These are phyloP conservation scores for Candida pini DNA, from an alignment of 805 yeast species.

Conservation along the genomic window DNA sequence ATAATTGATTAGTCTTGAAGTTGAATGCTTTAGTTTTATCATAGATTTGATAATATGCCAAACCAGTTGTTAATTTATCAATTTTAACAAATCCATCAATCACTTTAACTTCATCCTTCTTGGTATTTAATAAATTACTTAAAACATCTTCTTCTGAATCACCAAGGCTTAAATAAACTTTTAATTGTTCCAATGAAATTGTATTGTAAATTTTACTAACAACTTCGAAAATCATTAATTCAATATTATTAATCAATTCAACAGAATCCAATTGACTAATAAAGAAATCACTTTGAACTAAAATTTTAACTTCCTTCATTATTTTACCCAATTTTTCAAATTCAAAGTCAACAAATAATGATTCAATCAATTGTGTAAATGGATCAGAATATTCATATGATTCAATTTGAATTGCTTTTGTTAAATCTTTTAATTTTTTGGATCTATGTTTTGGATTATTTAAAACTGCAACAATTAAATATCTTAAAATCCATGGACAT, in stretches of 20 bases:
- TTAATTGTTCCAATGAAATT: slow-evolving; percentile 17
- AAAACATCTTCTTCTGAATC: slow-evolving; percentile 24
- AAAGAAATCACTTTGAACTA: slow-evolving; percentile 55
- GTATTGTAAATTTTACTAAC: slow-evolving; percentile 22
- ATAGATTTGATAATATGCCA: slow-evolving; percentile 62
- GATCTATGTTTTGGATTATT: slow-evolving; percentile 33
- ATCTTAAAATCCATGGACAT: slow-evolving; percentile 67
- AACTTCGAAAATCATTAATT: slow-evolving; percentile 18
- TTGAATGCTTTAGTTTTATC: slow-evolving; percentile 64
- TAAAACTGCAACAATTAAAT: slow-evolving; percentile 56
- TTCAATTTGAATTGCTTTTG: slow-evolving; percentile 55
- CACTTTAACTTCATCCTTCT: slow-evolving; percentile 33
- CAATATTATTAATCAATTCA: slow-evolving; percentile 19
- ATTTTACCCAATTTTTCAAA: slow-evolving; percentile 46
- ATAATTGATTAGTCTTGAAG: slow-evolving; percentile 53
- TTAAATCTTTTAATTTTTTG: slow-evolving; percentile 52
- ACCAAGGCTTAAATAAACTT: slow-evolving; percentile 10
- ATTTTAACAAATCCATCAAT: slow-evolving; percentile 43
- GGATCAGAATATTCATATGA: slow-evolving; percentile 63
- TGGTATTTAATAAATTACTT: slow-evolving; percentile 3
- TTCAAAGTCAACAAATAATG: slow-evolving; percentile 54
- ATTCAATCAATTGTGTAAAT: slow-evolving; percentile 49
- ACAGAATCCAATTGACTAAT: slow-evolving; percentile 35
- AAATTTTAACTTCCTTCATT: slow-evolving; percentile 40
- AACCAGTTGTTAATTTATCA: slow-evolving; percentile 46